These are phyloP conservation scores for Rhizopus microsporus DNA, from an alignment of 371 early-diverging fungal genomes.

Conservation along the genomic window DNA sequence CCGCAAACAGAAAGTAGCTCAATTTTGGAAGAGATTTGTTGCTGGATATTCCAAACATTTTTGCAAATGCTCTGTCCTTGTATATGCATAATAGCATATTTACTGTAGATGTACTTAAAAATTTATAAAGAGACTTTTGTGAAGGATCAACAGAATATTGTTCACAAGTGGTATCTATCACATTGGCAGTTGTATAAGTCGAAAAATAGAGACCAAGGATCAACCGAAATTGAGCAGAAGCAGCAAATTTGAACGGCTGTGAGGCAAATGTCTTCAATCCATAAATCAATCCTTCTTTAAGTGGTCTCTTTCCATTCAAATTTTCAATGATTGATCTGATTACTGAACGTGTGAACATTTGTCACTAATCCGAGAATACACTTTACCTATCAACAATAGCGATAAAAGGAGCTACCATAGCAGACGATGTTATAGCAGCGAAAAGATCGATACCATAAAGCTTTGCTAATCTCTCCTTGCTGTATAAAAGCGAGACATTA, in stretches of 20 bases:
- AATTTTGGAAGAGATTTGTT: slow-evolving; percentile 49
- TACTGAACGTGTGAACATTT: neutral
- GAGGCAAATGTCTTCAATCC: slow-evolving; percentile 44
- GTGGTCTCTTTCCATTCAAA: slow-evolving; percentile 53
- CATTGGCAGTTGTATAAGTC: slow-evolving; percentile 63
- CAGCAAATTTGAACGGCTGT: slow-evolving; percentile 45
- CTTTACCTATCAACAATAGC: slow-evolving; percentile 63
- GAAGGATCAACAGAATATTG: slow-evolving; percentile 25
- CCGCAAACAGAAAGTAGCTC: slow-evolving; percentile 56
- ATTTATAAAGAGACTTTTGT: slow-evolving; percentile 50
- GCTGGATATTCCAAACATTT: slow-evolving; percentile 57
- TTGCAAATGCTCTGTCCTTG: slow-evolving; percentile 65
- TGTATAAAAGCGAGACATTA: slow-evolving; percentile 7
- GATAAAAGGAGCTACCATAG: slow-evolving; percentile 60
- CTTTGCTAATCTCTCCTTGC: slow-evolving; percentile 18
- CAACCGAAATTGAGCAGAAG: slow-evolving; percentile 51
- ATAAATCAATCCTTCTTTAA: slow-evolving; percentile 45
- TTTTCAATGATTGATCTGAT: slow-evolving; percentile 63
- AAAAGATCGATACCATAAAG: slow-evolving; percentile 48
- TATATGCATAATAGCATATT: slow-evolving; percentile 60
- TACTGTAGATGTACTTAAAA: slow-evolving; percentile 55
- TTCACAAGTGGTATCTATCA: slow-evolving; percentile 56
- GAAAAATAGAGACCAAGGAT: slow-evolving; percentile 58
- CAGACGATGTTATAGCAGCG: slow-evolving; percentile 49
- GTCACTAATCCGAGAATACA: neutral